These are phyloP conservation scores for Trichomonas tenax DNA, from an alignment of 208 protist genomes.

Conservation along the genomic window DNA sequence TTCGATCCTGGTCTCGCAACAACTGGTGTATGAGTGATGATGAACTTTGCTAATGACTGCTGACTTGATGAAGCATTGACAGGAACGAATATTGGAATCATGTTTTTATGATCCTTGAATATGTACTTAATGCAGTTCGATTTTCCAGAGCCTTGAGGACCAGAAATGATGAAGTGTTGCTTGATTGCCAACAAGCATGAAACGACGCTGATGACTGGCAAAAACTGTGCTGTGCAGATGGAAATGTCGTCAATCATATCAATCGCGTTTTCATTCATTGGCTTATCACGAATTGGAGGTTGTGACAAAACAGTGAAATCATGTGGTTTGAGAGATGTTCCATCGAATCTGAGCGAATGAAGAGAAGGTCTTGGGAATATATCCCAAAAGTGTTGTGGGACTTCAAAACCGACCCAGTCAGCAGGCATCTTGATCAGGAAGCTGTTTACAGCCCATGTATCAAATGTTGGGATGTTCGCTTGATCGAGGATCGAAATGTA, in stretches of 20 bases:
- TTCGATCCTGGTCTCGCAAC: background rate
- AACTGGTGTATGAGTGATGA: background rate
- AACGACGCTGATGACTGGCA: background rate
- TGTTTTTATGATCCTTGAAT: background rate
- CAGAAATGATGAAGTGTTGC: background rate
- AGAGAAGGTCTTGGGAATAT: background rate
- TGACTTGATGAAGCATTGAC: background rate
- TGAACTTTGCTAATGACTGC: background rate
- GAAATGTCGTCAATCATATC: background rate
- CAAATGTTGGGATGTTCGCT: background rate
- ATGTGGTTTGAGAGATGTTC: background rate
- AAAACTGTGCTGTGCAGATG: background rate
- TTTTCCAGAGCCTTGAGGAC: background rate
- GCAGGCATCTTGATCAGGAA: background rate
- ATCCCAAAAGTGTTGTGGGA: background rate
- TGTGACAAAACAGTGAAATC: background rate
- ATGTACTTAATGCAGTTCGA: background rate
- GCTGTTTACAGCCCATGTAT: background rate
- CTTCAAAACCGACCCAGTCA: background rate
- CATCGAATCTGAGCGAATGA: background rate
- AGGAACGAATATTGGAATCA: conserved; percentile 7
- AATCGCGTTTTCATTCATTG: background rate
- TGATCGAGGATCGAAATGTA: background rate
- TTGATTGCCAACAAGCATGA: background rate
- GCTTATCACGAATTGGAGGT: background rate